Conservation (phyloP, 2,329 filamentous ascomycete genomes). For the Gliomastix tumulicola region DNA sequence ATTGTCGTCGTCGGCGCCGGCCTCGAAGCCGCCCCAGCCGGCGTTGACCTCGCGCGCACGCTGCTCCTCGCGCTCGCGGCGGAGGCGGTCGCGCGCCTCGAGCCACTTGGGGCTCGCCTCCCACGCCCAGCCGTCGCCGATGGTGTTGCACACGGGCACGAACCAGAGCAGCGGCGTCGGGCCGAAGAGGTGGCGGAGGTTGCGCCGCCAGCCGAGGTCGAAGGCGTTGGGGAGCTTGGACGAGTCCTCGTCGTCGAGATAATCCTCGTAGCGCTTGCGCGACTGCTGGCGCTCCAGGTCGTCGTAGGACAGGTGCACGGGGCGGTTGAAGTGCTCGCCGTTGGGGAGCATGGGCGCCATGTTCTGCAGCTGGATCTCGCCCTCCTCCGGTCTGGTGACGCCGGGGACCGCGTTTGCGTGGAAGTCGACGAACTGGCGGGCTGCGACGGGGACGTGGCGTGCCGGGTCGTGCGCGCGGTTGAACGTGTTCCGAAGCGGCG, state of each 20-base stretch:
- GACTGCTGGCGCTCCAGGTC: conserved; percentile 49
- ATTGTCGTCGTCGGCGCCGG: conserved; percentile 10
- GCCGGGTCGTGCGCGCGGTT: conserved; percentile 50
- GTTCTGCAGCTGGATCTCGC: too few species aligned
- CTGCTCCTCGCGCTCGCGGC: conserved; percentile 50
- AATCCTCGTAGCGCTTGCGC: conserved; percentile 54
- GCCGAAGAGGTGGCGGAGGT: conserved; percentile 78
- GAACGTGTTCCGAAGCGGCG: conserved; percentile 66
- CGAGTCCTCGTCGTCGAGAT: conserved; percentile 85
- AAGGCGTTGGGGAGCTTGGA: conserved; percentile 89
- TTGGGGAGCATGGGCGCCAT: too few species aligned
- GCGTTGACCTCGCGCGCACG: conserved; percentile 56
- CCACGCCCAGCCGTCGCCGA: conserved; percentile 92
- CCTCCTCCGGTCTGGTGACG: conserved; percentile 74
- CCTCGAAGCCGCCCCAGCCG: conserved; percentile 52
- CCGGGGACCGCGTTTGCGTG: conserved; percentile 77
- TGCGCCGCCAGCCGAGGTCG: conserved; percentile 76
- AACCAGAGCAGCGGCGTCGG: conserved; percentile 65
- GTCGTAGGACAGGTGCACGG: conserved; percentile 43
- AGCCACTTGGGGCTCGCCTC: conserved; percentile 77
- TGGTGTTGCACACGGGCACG: conserved; percentile 76
- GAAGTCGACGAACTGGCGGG: conserved; percentile 71
- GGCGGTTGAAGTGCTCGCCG: conserved; percentile 32
- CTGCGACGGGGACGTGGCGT: conserved; percentile 43
- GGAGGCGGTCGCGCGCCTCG: conserved; percentile 60